These are phyloP conservation scores for Annulohypoxylon bovei DNA, from an alignment of 495 filamentous ascomycete species.

Conservation along the genomic window DNA sequence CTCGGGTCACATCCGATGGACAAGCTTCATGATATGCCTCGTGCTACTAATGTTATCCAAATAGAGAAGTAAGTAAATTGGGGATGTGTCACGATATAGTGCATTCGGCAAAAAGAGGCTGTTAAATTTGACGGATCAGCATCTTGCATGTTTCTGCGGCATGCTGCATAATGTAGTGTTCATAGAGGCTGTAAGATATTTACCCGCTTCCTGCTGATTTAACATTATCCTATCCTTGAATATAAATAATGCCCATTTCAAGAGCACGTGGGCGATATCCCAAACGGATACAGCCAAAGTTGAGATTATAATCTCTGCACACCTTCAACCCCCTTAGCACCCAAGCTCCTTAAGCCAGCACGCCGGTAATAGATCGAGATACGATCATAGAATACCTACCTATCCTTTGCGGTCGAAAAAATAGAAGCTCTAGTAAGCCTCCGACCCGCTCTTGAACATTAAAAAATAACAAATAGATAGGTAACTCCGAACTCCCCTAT, in stretches of 20 bases:
- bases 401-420: background rate
- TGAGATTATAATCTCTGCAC: background rate
- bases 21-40: background rate
- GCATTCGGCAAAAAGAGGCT: background rate
- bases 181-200: background rate
- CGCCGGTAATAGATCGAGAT: background rate
- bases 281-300: background rate
- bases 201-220: background rate
- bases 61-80: background rate
- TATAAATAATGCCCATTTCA: background rate
- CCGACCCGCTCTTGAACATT: background rate
- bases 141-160: background rate
- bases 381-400: background rate
- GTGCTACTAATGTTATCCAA: background rate
- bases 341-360: background rate
- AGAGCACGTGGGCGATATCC: background rate
- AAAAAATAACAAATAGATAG: background rate
- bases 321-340: background rate
- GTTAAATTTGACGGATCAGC: background rate
- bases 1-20: background rate
- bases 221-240: background rate
- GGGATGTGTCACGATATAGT: background rate
- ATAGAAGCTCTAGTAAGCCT: constrained; percentile 22
- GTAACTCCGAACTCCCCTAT: constrained; percentile 6
- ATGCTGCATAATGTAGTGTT: background rate